Percentiles rank a stretch among this genome's conserved stretches.
phyloP scores from a whole-genome alignment of 345 rosid genomes.

The Excoecaria agallocha region DNA sequence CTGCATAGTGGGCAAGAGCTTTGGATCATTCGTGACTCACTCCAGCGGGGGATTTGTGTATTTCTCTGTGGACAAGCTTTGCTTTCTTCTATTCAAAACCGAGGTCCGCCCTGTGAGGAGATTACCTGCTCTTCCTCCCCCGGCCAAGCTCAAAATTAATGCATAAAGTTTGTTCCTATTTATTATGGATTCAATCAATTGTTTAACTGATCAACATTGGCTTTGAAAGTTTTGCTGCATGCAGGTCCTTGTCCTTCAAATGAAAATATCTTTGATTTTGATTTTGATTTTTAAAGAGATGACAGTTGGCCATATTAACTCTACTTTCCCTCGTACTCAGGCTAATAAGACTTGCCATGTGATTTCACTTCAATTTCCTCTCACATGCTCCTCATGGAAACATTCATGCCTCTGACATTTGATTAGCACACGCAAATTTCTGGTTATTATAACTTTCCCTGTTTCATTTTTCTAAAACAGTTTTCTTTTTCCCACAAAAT shows the following conservation, averaged over 20 bases:
- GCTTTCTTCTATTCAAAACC: slow-evolving; percentile 62
- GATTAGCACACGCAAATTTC: no score
- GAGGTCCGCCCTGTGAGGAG: slow-evolving; percentile 41
- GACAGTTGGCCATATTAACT: no score
- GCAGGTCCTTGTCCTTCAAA: not conserved
- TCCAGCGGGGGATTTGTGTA: slow-evolving; percentile 41
- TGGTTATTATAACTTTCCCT: no score
- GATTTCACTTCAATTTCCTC: not conserved
- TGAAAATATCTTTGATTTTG: not conserved
- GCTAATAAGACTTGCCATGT: not conserved
- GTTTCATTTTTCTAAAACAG: no score
- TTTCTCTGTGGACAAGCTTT: slow-evolving; percentile 44
- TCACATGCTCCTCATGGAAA: not conserved
- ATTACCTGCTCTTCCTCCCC: slow-evolving; percentile 10
- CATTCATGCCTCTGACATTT: no score
- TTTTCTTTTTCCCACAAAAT: no score
- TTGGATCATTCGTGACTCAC: slow-evolving; percentile 45
- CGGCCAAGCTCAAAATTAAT: slow-evolving; percentile 11
- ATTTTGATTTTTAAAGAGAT: not conserved
- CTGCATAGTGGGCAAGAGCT: slow-evolving; percentile 47
- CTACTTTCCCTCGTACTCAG: not conserved
- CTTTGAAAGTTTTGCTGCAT: not conserved
- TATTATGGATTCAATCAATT: not conserved
- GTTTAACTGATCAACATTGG: not conserved
- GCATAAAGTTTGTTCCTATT: not conserved